These are phyloP conservation scores for Trifolium subterraneum DNA, from an alignment of 306 rosid genomes.

Conservation along the genomic window DNA sequence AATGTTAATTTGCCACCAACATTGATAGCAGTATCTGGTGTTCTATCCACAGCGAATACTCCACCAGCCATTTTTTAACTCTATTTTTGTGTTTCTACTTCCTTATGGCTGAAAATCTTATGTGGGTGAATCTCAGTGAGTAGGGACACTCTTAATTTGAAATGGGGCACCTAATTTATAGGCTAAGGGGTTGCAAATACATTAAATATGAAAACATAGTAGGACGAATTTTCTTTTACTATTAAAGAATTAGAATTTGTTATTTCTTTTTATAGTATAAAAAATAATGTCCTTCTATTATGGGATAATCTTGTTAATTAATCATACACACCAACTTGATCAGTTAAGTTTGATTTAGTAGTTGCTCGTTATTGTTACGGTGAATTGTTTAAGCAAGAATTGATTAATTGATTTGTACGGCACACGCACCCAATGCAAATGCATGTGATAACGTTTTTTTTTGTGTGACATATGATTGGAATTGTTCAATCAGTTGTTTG, in stretches of 20 bases:
- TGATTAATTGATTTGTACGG: neutral
- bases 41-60: conserved; percentile 41
- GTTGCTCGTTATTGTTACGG: neutral
- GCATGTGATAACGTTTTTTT: neutral
- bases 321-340: neutral
- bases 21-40: conserved; percentile 19
- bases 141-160: neutral
- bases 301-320: neutral
- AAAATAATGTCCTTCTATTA: neutral
- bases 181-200: neutral
- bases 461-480: neutral
- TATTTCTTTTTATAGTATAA: too few relatives aligned
- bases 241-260: neutral
- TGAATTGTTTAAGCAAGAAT: neutral
- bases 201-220: neutral
- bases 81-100: neutral
- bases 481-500: neutral
- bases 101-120: neutral
- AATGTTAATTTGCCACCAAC: conserved; percentile 49
- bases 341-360: neutral
- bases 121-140: neutral
- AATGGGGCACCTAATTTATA: neutral
- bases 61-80: conserved; percentile 55
- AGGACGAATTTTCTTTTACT: neutral
- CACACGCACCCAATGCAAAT: neutral